phyloP scores from a whole-genome alignment of 192 early-diverging fungal genomes.

The Nowakowskiella sp. region DNA sequence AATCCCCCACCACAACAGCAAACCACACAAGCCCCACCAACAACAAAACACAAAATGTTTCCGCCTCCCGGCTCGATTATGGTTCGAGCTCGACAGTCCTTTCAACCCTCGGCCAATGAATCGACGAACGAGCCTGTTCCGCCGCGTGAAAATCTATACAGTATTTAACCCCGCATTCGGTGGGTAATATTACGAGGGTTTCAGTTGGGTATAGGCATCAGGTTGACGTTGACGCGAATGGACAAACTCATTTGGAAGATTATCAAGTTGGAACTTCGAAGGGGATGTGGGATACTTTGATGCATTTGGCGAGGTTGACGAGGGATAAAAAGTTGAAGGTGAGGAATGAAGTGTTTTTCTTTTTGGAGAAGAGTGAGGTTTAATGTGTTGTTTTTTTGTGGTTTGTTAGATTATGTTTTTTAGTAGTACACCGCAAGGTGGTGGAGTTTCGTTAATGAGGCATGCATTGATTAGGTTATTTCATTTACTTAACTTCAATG shows the following conservation, averaged over 20 bases:
- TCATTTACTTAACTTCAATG: conserved; percentile 55
- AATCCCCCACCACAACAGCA: too few relatives aligned
- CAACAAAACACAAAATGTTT: conserved; percentile 33
- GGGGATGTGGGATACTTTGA: conserved; percentile 61
- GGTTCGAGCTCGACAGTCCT: conserved; percentile 71
- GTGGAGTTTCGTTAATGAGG: conserved; percentile 75
- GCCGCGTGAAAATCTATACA: conserved; percentile 66
- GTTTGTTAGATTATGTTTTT: too few relatives aligned
- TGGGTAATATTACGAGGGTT: conserved; percentile 68
- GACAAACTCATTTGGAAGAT: conserved; percentile 49
- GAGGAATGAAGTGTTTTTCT: conserved; percentile 3
- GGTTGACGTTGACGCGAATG: conserved; percentile 65
- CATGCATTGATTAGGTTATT: conserved; percentile 70
- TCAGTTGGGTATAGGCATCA: conserved; percentile 56
- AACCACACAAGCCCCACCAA: too few relatives aligned
- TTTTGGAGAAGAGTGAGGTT: too few relatives aligned
- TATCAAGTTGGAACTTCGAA: conserved; percentile 55
- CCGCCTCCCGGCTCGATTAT: conserved; percentile 30
- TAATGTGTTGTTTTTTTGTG: too few relatives aligned
- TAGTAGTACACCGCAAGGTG: conserved; percentile 78
- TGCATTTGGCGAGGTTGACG: conserved; percentile 21
- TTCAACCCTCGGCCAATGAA: conserved; percentile 48
- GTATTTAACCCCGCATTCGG: conserved; percentile 62
- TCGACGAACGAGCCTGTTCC: conserved; percentile 57
- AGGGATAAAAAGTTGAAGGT: conserved; percentile 42